Evolutionary conservation across 192 early-diverging fungal genomes (phyloP).

Genomic region (Podila minutissima): DNA sequence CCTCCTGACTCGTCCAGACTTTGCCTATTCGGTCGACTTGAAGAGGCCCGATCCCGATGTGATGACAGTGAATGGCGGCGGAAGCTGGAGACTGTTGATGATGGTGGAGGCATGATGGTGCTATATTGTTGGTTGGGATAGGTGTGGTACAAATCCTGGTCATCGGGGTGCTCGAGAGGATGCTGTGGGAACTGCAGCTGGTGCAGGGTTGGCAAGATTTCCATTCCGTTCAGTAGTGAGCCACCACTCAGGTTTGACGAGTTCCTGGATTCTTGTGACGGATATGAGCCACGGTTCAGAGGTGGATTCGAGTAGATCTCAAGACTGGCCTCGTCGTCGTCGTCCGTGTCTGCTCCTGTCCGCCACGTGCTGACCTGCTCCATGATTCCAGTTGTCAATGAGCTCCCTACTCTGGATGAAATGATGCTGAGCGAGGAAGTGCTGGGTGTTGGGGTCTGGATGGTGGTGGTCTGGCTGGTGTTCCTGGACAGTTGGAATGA

Average conservation of each 20-base stretch:
- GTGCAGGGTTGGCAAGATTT: conserved; percentile 42
- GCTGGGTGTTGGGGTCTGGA: conserved; percentile 38
- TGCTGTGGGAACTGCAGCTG: conserved; percentile 50
- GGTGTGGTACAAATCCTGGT: conserved; percentile 1
- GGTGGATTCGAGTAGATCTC: conserved; percentile 47
- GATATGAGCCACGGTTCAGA: conserved; percentile 24
- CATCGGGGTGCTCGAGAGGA: conserved; percentile 28
- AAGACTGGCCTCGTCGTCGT: conserved; percentile 46
- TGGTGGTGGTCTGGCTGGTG: conserved; percentile 31
- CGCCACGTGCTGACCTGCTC: conserved; percentile 52
- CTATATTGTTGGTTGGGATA: conserved; percentile 4
- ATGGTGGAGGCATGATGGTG: conserved; percentile 43
- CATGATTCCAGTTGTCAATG: conserved; percentile 46
- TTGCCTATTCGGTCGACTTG: conserved; percentile 8
- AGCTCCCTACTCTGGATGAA: conserved; percentile 40
- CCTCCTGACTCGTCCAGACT: conserved; percentile 33
- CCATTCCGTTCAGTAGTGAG: conserved; percentile 42
- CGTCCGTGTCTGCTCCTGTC: conserved; percentile 41
- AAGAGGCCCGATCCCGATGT: conserved; percentile 13
- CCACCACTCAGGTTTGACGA: conserved; percentile 27
- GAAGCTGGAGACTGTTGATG: conserved; percentile 31
- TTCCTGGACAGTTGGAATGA: conserved; percentile 46
- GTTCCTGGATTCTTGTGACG: conserved; percentile 29
- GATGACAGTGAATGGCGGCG: conserved; percentile 39
- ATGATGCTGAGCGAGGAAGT: conserved; percentile 42